Percentiles rank a stretch among this genome's conserved stretches.
These are phyloP conservation scores for Lentinula novae-zelandiae DNA, from an alignment of 1,284 basidiomycete genomes.

Conservation along the genomic window DNA sequence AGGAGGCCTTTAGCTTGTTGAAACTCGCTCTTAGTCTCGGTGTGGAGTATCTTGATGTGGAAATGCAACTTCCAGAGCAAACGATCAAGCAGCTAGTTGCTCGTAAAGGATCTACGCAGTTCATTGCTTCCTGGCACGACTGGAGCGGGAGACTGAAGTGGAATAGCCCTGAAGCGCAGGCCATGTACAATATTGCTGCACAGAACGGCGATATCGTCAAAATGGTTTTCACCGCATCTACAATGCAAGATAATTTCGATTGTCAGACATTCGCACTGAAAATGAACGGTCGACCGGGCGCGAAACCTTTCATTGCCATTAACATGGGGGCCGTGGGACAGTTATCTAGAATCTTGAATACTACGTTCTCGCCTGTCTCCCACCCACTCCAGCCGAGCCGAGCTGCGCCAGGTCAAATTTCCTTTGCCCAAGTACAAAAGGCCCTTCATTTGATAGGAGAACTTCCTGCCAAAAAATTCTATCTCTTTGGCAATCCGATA, in stretches of 20 bases:
- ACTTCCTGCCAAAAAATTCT: conserved; percentile 70
- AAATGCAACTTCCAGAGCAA: conserved; percentile 73
- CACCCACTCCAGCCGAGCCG: conserved; percentile 81
- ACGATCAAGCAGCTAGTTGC: conserved; percentile 58
- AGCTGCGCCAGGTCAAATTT: conserved; percentile 92
- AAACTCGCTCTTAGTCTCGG: conserved; percentile 79
- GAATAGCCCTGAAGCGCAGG: conserved; percentile 65
- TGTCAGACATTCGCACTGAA: conserved; percentile 71
- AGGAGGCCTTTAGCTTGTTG: conserved; percentile 79
- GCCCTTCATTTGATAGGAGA: conserved; percentile 82
- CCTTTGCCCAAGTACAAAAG: conserved; percentile 81
- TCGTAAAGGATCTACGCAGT: conserved; percentile 70
- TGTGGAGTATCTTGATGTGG: conserved; percentile 93
- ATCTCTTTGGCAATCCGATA: conserved; percentile 89
- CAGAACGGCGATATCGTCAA: conserved; percentile 87
- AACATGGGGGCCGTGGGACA: conserved; percentile 93
- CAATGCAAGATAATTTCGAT: conserved; percentile 76
- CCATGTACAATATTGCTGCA: conserved; percentile 65
- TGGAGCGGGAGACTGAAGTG: conserved; percentile 86
- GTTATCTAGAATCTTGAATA: conserved; percentile 85
- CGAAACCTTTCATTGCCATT: conserved; percentile 88
- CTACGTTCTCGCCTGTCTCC: conserved; percentile 85
- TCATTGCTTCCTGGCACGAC: conserved; percentile 95
- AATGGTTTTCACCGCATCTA: conserved; percentile 83
- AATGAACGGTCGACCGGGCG: conserved; percentile 34